Percentiles rank a stretch among this genome's conserved stretches.
phyloP scores from a whole-genome alignment of 345 rosid species.

The Arabidopsis suecica region DNA sequence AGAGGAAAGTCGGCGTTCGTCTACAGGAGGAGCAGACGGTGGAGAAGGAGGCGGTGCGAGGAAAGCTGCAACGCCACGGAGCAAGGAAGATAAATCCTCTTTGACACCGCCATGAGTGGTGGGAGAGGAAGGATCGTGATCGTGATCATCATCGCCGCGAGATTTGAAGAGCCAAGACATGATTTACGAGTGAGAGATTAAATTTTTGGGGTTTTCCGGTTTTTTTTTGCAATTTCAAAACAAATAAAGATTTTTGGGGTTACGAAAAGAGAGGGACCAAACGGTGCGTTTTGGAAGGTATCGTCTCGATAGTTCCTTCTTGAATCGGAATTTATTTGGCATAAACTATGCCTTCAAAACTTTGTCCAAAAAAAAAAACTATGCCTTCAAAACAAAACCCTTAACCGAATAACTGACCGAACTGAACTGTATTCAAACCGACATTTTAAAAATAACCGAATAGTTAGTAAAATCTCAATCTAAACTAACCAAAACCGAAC shows the following conservation, averaged over 20 bases:
- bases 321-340: not conserved
- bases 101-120: conserved; percentile 33
- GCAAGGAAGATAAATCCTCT: conserved; percentile 51
- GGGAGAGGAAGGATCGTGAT: conserved; percentile 12
- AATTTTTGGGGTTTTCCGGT: conserved; percentile 9
- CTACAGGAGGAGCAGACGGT: not conserved
- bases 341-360: too few species aligned
- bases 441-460: too few species aligned
- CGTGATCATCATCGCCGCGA: conserved; percentile 36
- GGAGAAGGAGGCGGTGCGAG: conserved; percentile 61
- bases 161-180: conserved; percentile 77
- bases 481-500: too few species aligned
- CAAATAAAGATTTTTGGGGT: not conserved
- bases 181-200: not conserved
- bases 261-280: not conserved
- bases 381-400: too few species aligned
- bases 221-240: not conserved
- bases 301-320: not conserved
- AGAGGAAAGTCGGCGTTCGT: conserved; percentile 10
- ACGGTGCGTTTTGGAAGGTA: conserved; percentile 13
- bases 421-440: too few species aligned
- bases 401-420: too few species aligned
- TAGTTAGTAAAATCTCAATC: too few species aligned
- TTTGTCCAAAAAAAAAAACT: too few species aligned
- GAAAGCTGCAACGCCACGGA: conserved; percentile 68